A percentile compares a stretch with the other conserved stretches of the same genome.
These are phyloP conservation scores for Plasmodium inui DNA, from an alignment of 169 alveolate genomes.

Conservation along the genomic window DNA sequence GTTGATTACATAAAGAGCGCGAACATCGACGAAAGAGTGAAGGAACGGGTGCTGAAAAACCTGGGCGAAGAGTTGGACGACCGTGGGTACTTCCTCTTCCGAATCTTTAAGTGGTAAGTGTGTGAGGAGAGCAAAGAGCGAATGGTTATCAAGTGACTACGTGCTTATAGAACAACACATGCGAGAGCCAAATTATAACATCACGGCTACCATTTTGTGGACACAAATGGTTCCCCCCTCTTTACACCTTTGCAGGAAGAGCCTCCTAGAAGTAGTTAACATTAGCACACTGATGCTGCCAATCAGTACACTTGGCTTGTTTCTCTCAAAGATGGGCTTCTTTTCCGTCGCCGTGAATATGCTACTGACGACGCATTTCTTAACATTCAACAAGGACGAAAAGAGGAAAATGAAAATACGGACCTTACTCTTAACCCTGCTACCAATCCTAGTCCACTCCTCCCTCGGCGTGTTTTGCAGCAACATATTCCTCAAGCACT, in stretches of 20 bases:
- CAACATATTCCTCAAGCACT: constrained; percentile 34
- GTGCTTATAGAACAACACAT: not conserved
- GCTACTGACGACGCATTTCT: constrained; percentile 71
- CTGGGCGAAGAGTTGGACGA: not conserved
- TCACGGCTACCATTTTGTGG: not conserved
- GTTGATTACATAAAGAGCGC: constrained; percentile 68
- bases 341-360: constrained; percentile 75
- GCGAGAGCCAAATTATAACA: not conserved
- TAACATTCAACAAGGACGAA: constrained; percentile 73
- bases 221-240: not conserved
- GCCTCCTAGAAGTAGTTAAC: constrained; percentile 45
- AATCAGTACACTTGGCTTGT: constrained; percentile 35
- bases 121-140: not conserved
- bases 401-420: constrained; percentile 65
- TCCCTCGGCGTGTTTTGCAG: constrained; percentile 54
- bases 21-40: constrained; percentile 65
- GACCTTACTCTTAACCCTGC: constrained; percentile 58
- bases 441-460: constrained; percentile 52
- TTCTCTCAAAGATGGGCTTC: constrained; percentile 69
- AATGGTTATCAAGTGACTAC: not conserved
- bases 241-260: constrained; percentile 32
- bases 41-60: constrained; percentile 57
- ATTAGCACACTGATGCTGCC: constrained; percentile 66
- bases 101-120: constrained; percentile 55
- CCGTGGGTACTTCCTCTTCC: not conserved